Evolutionary conservation across 768 basidiomycete genomes (phyloP).

Genomic region (Russula virescens): DNA sequence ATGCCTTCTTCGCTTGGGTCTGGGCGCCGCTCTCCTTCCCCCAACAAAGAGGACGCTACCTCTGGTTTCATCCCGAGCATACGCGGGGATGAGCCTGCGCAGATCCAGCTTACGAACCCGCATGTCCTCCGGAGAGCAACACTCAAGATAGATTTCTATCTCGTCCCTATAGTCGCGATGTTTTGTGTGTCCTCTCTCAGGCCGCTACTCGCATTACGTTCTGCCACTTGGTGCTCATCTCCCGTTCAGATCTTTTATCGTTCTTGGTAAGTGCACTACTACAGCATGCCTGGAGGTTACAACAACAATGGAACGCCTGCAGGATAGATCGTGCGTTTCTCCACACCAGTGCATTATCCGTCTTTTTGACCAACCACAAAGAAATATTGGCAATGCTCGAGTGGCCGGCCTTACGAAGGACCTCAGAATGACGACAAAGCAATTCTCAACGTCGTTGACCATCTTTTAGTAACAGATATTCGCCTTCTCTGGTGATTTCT

Average conservation of each 20-base stretch:
- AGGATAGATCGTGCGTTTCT: constrained; percentile 23
- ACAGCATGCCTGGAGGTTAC: not conserved
- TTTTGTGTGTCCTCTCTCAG: constrained; percentile 17
- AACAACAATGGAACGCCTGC: not conserved
- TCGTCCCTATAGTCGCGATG: constrained; percentile 22
- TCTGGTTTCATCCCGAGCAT: not conserved
- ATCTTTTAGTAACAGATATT: constrained; percentile 14
- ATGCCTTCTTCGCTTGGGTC: not conserved
- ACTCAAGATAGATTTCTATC: constrained; percentile 16
- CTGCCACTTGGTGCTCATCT: not conserved
- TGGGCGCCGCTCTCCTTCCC: not conserved
- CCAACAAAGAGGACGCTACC: not conserved
- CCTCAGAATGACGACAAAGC: constrained; percentile 29
- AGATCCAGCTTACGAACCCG: constrained; percentile 16
- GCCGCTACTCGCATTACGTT: too few species aligned
- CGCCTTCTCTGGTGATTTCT: not conserved
- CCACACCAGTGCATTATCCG: not conserved
- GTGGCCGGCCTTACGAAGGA: constrained; percentile 32
- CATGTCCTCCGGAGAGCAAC: constrained; percentile 5
- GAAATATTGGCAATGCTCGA: constrained; percentile 31
- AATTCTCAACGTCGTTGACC: constrained; percentile 26
- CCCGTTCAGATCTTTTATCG: constrained; percentile 16
- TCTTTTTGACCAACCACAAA: not conserved
- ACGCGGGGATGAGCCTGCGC: not conserved
- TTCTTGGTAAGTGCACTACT: constrained; percentile 16